Percentiles rank a stretch among this genome's conserved stretches.
These are phyloP conservation scores for Lecanicillium sp. DNA, from an alignment of 2,329 filamentous ascomycete species.

Conservation along the genomic window DNA sequence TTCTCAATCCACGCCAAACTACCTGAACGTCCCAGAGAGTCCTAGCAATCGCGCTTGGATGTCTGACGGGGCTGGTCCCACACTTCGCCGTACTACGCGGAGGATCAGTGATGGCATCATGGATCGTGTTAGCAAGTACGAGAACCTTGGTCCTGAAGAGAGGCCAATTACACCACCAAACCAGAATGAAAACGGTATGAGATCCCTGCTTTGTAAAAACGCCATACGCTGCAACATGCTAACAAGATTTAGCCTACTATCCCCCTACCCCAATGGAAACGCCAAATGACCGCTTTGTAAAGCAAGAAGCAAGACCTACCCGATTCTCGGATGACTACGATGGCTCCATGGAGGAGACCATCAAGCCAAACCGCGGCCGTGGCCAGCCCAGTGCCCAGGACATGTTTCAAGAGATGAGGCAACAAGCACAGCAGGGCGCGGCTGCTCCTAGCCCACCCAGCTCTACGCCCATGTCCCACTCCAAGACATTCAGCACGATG, in stretches of 20 bases:
- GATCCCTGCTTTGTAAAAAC: slow-evolving; percentile 1
- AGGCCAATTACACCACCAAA: slow-evolving; percentile 53
- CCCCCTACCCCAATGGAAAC: slow-evolving; percentile 63
- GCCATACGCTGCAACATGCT: background rate
- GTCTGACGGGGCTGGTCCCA: slow-evolving; percentile 39
- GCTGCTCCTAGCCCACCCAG: slow-evolving; percentile 49
- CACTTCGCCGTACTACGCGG: slow-evolving; percentile 31
- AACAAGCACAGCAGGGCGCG: slow-evolving; percentile 43
- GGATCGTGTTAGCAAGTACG: slow-evolving; percentile 53
- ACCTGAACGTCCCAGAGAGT: slow-evolving; percentile 42
- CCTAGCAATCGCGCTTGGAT: slow-evolving; percentile 39
- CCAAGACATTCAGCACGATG: slow-evolving; percentile 37
- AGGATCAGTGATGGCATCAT: slow-evolving; percentile 55
- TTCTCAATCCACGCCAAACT: slow-evolving; percentile 40
- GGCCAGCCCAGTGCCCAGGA: slow-evolving; percentile 37
- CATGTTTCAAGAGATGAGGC: slow-evolving; percentile 52
- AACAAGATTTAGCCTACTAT: slow-evolving; percentile 42
- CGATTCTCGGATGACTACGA: slow-evolving; percentile 56
- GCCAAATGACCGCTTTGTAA: slow-evolving; percentile 41
- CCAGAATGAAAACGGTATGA: slow-evolving; percentile 52
- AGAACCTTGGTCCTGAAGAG: slow-evolving; percentile 39
- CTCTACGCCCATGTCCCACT: slow-evolving; percentile 39
- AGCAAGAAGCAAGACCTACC: slow-evolving; percentile 32
- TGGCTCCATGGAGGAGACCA: slow-evolving; percentile 59
- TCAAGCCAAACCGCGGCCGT: slow-evolving; percentile 45